Conservation (phyloP, 2,329 filamentous ascomycete species). For the Clonostachys rosea region DNA sequence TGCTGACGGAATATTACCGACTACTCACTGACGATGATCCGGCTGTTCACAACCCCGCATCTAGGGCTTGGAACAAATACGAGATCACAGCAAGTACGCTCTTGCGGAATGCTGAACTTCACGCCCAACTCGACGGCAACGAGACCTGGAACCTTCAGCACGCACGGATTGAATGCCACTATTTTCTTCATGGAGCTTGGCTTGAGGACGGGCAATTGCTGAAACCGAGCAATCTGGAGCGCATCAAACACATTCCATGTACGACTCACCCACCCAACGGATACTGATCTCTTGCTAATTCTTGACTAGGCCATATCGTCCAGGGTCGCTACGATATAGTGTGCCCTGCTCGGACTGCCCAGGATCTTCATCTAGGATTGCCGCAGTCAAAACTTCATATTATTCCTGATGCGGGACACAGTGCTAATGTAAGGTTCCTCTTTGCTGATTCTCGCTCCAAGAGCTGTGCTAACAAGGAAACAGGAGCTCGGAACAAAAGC, state of each 20-base stretch:
- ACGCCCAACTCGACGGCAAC: too few species aligned
- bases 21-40: background rate
- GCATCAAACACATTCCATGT: slow-evolving; percentile 1
- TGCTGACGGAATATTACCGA: background rate
- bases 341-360: background rate
- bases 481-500: background rate
- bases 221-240: background rate
- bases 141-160: background rate
- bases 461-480: background rate
- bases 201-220: background rate
- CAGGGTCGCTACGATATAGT: slow-evolving; percentile 1
- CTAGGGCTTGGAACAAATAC: background rate
- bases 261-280: background rate
- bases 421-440: background rate
- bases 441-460: background rate
- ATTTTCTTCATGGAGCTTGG: background rate
- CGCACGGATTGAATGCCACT: background rate
- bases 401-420: background rate
- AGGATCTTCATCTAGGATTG: background rate
- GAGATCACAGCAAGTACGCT: background rate
- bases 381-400: background rate
- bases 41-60: background rate
- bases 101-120: background rate
- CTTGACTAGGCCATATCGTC: background rate
- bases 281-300: background rate